phyloP scores from a whole-genome alignment of 768 basidiomycete genomes.

The Suillus bovinus region DNA sequence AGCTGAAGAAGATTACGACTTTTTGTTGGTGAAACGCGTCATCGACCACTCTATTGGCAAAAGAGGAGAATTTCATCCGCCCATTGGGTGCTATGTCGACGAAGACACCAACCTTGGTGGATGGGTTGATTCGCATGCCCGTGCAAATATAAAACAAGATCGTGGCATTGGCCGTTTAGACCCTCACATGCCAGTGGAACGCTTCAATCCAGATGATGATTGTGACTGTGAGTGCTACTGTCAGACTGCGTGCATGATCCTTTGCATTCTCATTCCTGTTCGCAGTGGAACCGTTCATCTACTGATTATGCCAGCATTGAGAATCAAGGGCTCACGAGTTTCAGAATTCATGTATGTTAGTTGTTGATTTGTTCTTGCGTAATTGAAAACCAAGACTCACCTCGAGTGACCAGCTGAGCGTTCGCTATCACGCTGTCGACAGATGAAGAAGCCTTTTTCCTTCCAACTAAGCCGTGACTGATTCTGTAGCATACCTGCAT shows the following conservation, averaged over 20 bases:
- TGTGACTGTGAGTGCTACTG: not conserved
- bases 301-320: not conserved
- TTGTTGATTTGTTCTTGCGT: too few relatives aligned
- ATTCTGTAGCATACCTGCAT: constrained; percentile 75
- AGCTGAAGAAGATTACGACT: too few relatives aligned
- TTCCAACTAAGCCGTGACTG: too few relatives aligned
- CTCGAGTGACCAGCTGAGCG: not conserved
- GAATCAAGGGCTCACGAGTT: too few relatives aligned
- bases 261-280: not conserved
- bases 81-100: constrained; percentile 19
- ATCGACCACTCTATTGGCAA: too few relatives aligned
- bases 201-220: constrained; percentile 23
- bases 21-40: too few relatives aligned
- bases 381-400: too few relatives aligned
- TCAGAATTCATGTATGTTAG: too few relatives aligned
- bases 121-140: constrained; percentile 17
- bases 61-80: not conserved
- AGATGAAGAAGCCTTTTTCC: too few relatives aligned
- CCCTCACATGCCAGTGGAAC: constrained; percentile 12
- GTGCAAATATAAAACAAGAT: too few relatives aligned
- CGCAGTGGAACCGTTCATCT: constrained; percentile 1
- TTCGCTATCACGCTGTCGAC: too few relatives aligned
- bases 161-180: too few relatives aligned
- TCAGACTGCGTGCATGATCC: not conserved
- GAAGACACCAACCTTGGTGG: constrained; percentile 24